A percentile compares a stretch with the other conserved stretches of the same genome.
Evolutionary conservation across 31 red algal genomes (phyloP).

Genomic region (Odonthalia washingtoniensis): DNA sequence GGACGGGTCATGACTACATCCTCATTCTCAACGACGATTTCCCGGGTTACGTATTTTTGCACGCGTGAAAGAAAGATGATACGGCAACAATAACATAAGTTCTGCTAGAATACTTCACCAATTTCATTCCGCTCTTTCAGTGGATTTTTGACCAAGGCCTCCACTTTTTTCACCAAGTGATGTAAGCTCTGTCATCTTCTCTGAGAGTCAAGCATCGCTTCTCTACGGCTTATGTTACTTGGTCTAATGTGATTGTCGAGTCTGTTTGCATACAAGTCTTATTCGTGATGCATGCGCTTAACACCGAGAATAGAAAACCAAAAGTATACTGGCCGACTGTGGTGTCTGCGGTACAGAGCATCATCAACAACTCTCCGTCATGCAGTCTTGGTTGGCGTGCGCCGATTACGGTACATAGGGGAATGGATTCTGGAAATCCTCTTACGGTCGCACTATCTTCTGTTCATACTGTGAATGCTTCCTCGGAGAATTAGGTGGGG

Average conservation of each 20-base stretch:
- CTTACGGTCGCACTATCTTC: neutral
- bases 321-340: neutral
- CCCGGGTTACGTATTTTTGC: slow-evolving; percentile 1
- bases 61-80: neutral
- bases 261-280: neutral
- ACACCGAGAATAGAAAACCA: neutral
- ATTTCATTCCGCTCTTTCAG: neutral
- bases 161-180: neutral
- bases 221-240: neutral
- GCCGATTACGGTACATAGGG: neutral
- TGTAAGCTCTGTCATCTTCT: no score
- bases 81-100: neutral
- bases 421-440: neutral
- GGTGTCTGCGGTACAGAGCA: neutral
- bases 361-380: slow-evolving; percentile 2
- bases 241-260: neutral
- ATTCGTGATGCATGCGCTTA: neutral
- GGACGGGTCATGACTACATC: neutral
- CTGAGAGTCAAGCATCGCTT: neutral
- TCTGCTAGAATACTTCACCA: slow-evolving; percentile 26
- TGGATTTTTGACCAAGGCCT: slow-evolving; percentile 21
- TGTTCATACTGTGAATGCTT: neutral
- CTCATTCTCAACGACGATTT: slow-evolving; percentile 28
- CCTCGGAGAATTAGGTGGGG: neutral
- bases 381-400: slow-evolving; percentile 19